Conservation (phyloP, 371 early-diverging fungal genomes). For the Apophysomyces sp. region DNA sequence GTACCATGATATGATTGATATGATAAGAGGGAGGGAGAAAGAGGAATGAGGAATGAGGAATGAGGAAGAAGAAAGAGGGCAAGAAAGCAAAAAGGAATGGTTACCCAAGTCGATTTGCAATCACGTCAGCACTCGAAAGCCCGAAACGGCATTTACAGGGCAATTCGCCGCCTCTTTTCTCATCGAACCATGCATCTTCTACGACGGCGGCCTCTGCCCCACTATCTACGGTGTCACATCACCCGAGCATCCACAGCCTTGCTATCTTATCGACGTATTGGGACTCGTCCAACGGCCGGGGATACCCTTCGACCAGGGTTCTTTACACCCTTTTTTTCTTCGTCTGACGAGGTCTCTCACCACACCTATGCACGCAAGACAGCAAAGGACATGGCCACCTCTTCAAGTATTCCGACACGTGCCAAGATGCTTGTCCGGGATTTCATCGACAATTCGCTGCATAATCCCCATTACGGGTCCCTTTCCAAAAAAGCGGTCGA, state of each 20-base stretch:
- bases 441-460: constrained; percentile 88
- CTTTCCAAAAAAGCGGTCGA: constrained; percentile 78
- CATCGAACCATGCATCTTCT: no score
- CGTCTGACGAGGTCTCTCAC: constrained; percentile 5
- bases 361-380: constrained; percentile 12
- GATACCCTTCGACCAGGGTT: constrained; percentile 5
- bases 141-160: no score
- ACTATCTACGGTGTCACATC: neutral
- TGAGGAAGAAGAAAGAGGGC: no score
- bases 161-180: no score
- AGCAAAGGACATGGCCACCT: constrained; percentile 13
- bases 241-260: neutral
- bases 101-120: no score
- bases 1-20: no score
- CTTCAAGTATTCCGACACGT: constrained; percentile 40
- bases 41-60: no score
- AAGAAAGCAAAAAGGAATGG: no score
- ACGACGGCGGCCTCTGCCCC: neutral
- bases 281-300: neutral
- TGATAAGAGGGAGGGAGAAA: no score
- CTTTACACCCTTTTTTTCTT: constrained; percentile 19
- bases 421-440: constrained; percentile 77
- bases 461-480: constrained; percentile 91
- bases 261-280: neutral
- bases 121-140: no score